phyloP scores from a whole-genome alignment of 148 eudicot genomes.

The Cornus florida region DNA sequence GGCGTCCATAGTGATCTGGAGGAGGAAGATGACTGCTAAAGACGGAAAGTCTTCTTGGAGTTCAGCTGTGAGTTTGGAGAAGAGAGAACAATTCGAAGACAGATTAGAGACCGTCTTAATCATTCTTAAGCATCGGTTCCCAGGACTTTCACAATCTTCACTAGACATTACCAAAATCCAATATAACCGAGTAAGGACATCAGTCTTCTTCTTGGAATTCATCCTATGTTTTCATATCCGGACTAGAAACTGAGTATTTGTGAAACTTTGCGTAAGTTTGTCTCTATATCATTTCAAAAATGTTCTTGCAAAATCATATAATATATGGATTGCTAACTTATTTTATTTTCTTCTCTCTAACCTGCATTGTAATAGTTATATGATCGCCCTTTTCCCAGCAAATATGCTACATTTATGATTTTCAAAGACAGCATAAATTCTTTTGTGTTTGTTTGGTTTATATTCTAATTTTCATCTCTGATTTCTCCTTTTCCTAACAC shows the following conservation, averaged over 20 bases:
- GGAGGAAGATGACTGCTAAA: constrained; percentile 59
- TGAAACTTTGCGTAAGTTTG: no score
- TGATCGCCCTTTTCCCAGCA: no score
- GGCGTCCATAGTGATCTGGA: constrained; percentile 77
- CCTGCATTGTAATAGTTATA: no score
- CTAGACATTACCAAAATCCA: constrained; percentile 75
- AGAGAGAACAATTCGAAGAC: constrained; percentile 74
- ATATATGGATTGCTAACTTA: no score
- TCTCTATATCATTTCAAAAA: no score
- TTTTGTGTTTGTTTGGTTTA: no score
- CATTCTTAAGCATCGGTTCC: constrained; percentile 59
- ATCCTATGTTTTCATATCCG: background rate
- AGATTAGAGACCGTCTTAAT: constrained; percentile 65
- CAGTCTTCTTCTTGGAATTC: background rate
- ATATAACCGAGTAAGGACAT: constrained; percentile 50
- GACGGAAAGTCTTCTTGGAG: constrained; percentile 70
- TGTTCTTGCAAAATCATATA: no score
- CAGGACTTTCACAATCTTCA: constrained; percentile 68
- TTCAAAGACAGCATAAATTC: no score
- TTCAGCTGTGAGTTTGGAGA: constrained; percentile 66
- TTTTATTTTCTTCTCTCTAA: no score
- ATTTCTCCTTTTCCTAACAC: no score
- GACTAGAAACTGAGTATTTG: background rate
- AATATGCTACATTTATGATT: no score
- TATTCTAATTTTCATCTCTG: no score